A percentile compares a stretch with the other conserved stretches of the same genome.
These are phyloP conservation scores for Trichosporon inkin DNA, from an alignment of 1,284 basidiomycete species.

Conservation along the genomic window DNA sequence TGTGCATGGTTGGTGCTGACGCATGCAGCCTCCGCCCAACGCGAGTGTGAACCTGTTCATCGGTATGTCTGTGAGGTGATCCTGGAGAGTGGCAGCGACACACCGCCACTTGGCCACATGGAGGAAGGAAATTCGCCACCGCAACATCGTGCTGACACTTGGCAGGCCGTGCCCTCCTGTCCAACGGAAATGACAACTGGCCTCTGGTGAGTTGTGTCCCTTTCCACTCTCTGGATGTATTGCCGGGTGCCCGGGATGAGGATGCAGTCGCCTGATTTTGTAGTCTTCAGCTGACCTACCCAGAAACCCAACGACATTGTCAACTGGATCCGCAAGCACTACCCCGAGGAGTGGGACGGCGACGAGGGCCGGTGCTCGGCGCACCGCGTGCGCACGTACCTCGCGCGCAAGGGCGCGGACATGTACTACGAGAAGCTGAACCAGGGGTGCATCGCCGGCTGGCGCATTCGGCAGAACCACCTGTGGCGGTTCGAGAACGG, in stretches of 20 bases:
- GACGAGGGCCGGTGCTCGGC: slow-evolving; percentile 49
- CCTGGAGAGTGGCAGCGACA: slow-evolving; percentile 1
- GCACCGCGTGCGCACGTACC: slow-evolving; percentile 47
- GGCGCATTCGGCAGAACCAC: slow-evolving; percentile 48
- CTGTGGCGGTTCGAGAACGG: slow-evolving; percentile 48
- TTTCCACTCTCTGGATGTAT: neutral
- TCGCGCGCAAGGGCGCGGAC: slow-evolving; percentile 49
- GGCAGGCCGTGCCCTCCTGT: slow-evolving; percentile 41
- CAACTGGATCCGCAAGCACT: slow-evolving; percentile 49
- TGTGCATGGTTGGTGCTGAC: slow-evolving; percentile 15
- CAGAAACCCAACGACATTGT: slow-evolving; percentile 51
- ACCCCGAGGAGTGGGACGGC: slow-evolving; percentile 48
- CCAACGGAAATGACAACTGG: slow-evolving; percentile 49
- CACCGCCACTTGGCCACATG: slow-evolving; percentile 1
- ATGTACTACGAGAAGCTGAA: slow-evolving; percentile 51
- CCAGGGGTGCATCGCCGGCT: slow-evolving; percentile 45
- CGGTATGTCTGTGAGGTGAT: slow-evolving; percentile 27
- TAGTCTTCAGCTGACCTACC: neutral
- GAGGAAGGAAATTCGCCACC: slow-evolving; percentile 1
- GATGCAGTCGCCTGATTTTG: neutral
- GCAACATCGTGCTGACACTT: neutral
- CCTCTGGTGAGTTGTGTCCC: slow-evolving; percentile 36
- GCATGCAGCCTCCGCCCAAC: slow-evolving; percentile 43
- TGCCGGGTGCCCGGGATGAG: neutral
- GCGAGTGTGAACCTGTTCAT: slow-evolving; percentile 49